Evolutionary conservation across 192 early-diverging fungal species (phyloP).

Genomic region (Diversispora epigaea): DNA sequence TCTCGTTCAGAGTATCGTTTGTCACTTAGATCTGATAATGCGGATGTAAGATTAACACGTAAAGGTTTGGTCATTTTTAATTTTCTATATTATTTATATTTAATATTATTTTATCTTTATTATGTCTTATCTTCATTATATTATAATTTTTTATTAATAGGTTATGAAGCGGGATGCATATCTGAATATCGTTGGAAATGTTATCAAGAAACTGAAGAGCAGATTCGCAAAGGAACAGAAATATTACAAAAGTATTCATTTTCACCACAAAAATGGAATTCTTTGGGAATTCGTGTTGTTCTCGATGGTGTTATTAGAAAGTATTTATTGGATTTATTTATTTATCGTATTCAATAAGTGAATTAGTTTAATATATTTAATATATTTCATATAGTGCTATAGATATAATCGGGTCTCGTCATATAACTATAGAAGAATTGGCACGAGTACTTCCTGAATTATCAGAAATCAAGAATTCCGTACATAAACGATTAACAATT

Average conservation of each 20-base stretch:
- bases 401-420: constrained; percentile 49
- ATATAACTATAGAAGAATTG: constrained; percentile 48
- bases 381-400: constrained; percentile 41
- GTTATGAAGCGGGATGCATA: constrained; percentile 56
- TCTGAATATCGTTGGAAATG: constrained; percentile 48
- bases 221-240: constrained; percentile 50
- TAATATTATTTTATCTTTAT: not conserved
- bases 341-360: not conserved
- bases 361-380: not conserved
- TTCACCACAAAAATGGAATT: constrained; percentile 57
- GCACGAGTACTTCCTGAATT: constrained; percentile 57
- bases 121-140: not conserved
- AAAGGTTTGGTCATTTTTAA: constrained; percentile 46
- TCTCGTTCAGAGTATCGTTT: constrained; percentile 83
- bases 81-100: not conserved
- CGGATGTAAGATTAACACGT: constrained; percentile 70
- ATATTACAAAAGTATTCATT: constrained; percentile 49
- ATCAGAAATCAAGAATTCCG: constrained; percentile 46
- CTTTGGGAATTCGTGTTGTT: constrained; percentile 41
- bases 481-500: constrained; percentile 57
- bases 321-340: constrained; percentile 25
- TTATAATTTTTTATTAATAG: constrained; percentile 23
- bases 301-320: constrained; percentile 44
- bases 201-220: constrained; percentile 44
- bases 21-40: constrained; percentile 74